These are phyloP conservation scores for Aristolochia californica DNA, from an alignment of 164 flowering plant genomes.

Conservation along the genomic window DNA sequence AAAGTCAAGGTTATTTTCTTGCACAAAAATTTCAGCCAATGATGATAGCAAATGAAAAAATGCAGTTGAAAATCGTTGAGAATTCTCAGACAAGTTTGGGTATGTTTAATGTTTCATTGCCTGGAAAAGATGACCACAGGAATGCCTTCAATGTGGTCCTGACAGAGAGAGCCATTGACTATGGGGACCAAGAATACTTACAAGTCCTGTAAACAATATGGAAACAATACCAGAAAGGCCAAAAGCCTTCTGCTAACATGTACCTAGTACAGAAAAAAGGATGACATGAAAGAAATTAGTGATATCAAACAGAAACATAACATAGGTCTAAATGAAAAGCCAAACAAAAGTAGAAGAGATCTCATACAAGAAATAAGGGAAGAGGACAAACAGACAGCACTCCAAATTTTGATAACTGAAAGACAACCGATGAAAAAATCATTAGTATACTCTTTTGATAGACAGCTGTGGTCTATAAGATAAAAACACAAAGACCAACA, in stretches of 20 bases:
- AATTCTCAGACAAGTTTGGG: slow-evolving; percentile 84
- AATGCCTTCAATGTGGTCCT: neutral
- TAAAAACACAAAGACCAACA: neutral
- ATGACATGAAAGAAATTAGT: slow-evolving; percentile 4
- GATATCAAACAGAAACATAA: neutral
- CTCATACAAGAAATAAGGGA: slow-evolving; percentile 98
- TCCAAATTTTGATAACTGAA: slow-evolving; percentile 96
- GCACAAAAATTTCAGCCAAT: slow-evolving; percentile 96
- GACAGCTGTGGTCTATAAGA: neutral
- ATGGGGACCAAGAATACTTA: slow-evolving; percentile 30
- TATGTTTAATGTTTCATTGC: slow-evolving; percentile 97
- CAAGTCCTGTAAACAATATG: slow-evolving; percentile 98
- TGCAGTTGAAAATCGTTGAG: slow-evolving; percentile 85
- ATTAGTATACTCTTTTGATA: neutral
- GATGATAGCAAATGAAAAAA: slow-evolving; percentile 98
- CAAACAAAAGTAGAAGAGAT: neutral
- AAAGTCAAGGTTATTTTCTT: slow-evolving; percentile 18
- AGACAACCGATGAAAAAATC: slow-evolving; percentile 5
- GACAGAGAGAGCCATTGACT: neutral
- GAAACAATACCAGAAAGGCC: slow-evolving; percentile 98
- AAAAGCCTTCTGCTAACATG: slow-evolving; percentile 98
- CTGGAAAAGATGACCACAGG: slow-evolving; percentile 25
- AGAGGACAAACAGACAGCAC: slow-evolving; percentile 96
- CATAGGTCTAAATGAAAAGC: slow-evolving; percentile 1
- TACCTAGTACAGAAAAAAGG: slow-evolving; percentile 38